Percentiles rank a stretch among this genome's conserved stretches.
These are phyloP conservation scores for Rhodotorula paludigena DNA, from an alignment of 768 basidiomycete genomes.

Conservation along the genomic window DNA sequence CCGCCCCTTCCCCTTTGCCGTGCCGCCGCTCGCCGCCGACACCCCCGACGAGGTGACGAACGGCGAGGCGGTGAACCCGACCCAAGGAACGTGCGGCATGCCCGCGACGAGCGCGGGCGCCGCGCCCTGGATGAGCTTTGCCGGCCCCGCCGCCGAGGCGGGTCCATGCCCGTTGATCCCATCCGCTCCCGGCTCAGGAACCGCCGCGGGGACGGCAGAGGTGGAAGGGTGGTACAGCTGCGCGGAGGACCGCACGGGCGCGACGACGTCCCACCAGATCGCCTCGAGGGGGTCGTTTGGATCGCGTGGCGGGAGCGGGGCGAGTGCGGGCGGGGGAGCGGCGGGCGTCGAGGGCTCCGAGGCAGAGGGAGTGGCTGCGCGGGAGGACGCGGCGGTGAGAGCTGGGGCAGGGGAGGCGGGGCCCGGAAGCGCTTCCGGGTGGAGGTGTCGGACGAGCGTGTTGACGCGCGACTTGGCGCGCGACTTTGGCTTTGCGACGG, in stretches of 20 bases:
- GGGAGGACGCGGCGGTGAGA: background rate
- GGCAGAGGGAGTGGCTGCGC: background rate
- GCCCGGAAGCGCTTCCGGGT: slow-evolving; percentile 15
- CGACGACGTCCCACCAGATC: slow-evolving; percentile 38
- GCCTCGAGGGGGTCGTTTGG: slow-evolving; percentile 29
- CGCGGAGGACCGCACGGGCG: slow-evolving; percentile 3
- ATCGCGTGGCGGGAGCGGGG: background rate
- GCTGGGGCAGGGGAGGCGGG: background rate
- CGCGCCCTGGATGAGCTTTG: background rate
- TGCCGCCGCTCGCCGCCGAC: background rate
- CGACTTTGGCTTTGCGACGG: background rate
- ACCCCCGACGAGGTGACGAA: slow-evolving; percentile 2
- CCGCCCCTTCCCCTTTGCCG: background rate
- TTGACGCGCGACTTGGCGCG: slow-evolving; percentile 9
- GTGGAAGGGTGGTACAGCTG: too few species aligned
- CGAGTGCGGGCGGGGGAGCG: background rate
- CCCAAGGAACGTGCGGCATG: slow-evolving; percentile 30
- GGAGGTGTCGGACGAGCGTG: slow-evolving; percentile 18
- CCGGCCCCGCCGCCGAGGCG: background rate
- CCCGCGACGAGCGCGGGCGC: slow-evolving; percentile 9
- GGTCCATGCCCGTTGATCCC: background rate
- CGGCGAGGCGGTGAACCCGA: slow-evolving; percentile 22
- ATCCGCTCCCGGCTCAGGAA: background rate
- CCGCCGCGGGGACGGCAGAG: background rate
- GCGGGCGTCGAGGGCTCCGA: background rate